Base-by-base conservation (phyloP, 192 early-diverging fungal genomes). In the Rhizoclosmatium sp. region DNA sequence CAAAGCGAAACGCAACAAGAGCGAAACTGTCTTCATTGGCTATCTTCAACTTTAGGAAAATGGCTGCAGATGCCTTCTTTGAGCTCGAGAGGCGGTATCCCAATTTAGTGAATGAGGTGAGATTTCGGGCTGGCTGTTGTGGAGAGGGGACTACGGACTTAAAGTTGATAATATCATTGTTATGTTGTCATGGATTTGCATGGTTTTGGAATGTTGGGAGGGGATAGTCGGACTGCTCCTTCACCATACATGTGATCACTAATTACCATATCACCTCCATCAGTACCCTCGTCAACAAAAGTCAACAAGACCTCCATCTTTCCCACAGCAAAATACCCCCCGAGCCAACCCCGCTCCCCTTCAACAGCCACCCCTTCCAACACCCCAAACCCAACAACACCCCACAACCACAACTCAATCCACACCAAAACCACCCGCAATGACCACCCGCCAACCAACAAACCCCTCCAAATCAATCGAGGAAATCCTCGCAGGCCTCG, bases 21-120 rank as follows among this genome's bases (percentile, higher is more conserved):
- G 95, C 95, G 79, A 99, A 99, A 82, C 89, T 99, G 7, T 93
- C 96, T n/a, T 96, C 96, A 3, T 88, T 99, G 10, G 93, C 95
- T 10, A 87, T 81, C 68, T 77, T 87, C 80, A 92, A 96, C 69
- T 99, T 98, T 87, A 93, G 95, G 67, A 96, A 98, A 78, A 88
- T 99, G 56, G 95, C 93, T 9, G 92, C 91, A 78, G 97, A 98
- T 83, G 94, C 98, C 12, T 94, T 91, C 61, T 87, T 77, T 72
- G 82, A 86, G 75, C 83, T 86, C 23, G 82, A 88, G 65, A 85
- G 90, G 51, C 84, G 93, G 56, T 94, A 84, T 75, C 93, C 91
- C 14, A 78, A 76, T 23, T 69, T 86, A 23, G 56, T 83, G 10
- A 40, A 54, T 16, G 75, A 76, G 64, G 89, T 87, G 41, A 65